Conservation (phyloP, 75 land plant genomes). For the Cunninghamia lanceolata region DNA sequence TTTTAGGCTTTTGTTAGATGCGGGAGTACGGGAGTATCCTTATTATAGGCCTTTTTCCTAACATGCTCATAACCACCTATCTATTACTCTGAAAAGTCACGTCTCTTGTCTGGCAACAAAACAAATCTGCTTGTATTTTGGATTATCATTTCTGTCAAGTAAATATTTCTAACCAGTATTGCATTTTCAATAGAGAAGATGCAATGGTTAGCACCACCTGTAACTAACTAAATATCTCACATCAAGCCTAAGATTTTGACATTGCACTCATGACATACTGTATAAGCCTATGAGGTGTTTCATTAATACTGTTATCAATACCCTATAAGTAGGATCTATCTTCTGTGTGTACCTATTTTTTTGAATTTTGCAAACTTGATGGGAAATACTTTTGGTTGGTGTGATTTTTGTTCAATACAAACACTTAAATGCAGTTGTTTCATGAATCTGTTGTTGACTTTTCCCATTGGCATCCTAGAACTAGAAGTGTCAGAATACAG, state of each 20-base stretch:
- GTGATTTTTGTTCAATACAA: neutral
- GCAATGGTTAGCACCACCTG: neutral
- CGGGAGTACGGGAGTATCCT: neutral
- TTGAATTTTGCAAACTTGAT: neutral
- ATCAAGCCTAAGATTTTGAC: neutral
- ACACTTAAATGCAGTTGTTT: too few species aligned
- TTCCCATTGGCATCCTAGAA: too few species aligned
- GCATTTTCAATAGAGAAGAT: neutral
- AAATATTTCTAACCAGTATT: neutral
- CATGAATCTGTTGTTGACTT: too few species aligned
- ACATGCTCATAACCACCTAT: neutral
- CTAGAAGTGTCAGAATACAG: too few species aligned
- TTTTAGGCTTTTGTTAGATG: too few species aligned
- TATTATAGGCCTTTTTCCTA: neutral
- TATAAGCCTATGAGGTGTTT: too few species aligned
- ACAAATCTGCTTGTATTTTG: neutral
- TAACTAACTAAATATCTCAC: neutral
- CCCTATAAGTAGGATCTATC: neutral
- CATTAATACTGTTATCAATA: neutral
- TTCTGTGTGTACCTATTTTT: neutral
- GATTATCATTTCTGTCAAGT: neutral
- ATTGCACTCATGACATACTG: neutral
- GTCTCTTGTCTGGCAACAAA: neutral
- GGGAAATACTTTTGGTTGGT: neutral
- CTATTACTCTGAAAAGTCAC: neutral